Percentiles rank a stretch among this genome's conserved stretches.
phyloP scores from a whole-genome alignment of 805 yeast genomes.

The Candida gorgasii region DNA sequence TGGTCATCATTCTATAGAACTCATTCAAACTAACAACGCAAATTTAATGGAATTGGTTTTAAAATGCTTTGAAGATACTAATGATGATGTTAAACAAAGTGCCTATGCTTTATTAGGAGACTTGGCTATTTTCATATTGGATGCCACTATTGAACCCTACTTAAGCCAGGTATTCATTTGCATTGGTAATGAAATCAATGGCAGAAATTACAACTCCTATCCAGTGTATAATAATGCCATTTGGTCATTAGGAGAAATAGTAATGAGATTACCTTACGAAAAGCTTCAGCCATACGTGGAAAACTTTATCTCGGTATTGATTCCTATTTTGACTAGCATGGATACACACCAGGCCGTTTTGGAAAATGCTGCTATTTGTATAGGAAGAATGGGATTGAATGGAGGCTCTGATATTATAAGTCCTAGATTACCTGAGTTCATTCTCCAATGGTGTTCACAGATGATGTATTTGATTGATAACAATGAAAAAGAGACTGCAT shows the following conservation, averaged over 20 bases:
- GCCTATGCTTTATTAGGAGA: constrained; percentile 92
- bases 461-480: constrained; percentile 71
- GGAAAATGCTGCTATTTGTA: constrained; percentile 86
- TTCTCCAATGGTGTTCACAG: constrained; percentile 68
- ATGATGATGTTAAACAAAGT: constrained; percentile 89
- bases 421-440: constrained; percentile 57
- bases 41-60: constrained; percentile 62
- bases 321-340: constrained; percentile 56
- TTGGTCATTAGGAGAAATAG: constrained; percentile 91
- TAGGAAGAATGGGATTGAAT: constrained; percentile 76
- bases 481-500: constrained; percentile 86
- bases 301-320: constrained; percentile 55
- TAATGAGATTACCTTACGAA: constrained; percentile 53
- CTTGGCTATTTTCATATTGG: constrained; percentile 62
- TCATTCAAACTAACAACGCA: constrained; percentile 41
- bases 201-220: constrained; percentile 47
- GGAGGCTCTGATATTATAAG: constrained; percentile 56
- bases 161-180: constrained; percentile 58
- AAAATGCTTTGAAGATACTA: constrained; percentile 71
- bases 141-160: constrained; percentile 47
- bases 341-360: constrained; percentile 63
- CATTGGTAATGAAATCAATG: constrained; percentile 67
- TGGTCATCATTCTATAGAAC: constrained; percentile 58
- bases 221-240: constrained; percentile 86
- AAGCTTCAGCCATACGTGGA: constrained; percentile 51